These are phyloP conservation scores for Exophiala dermatitidis DNA, from an alignment of 2,329 filamentous ascomycete genomes.

Conservation along the genomic window DNA sequence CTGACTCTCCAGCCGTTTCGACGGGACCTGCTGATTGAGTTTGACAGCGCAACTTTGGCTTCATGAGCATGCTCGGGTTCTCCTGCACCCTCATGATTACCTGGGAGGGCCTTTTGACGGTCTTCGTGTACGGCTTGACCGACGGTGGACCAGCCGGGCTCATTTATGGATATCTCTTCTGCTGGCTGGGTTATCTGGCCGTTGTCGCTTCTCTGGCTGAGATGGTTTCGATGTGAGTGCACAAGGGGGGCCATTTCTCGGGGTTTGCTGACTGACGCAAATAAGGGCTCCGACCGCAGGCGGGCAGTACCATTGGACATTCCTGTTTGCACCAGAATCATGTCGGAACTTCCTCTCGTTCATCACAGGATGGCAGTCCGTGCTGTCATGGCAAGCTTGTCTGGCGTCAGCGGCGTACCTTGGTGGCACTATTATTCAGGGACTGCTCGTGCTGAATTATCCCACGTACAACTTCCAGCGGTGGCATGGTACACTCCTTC, in stretches of 20 bases:
- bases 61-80: constrained; percentile 29
- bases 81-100: constrained; percentile 28
- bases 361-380: constrained; percentile 38
- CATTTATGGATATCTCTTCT: constrained; percentile 32
- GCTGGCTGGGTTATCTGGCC: constrained; percentile 29
- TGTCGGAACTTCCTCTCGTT: constrained; percentile 25
- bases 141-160: constrained; percentile 33
- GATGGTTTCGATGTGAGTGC: constrained; percentile 32
- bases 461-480: constrained; percentile 35
- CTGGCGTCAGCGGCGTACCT: constrained; percentile 40
- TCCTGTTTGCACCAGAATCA: constrained; percentile 24
- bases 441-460: constrained; percentile 38
- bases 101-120: constrained; percentile 28
- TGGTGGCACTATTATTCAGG: constrained; percentile 41
- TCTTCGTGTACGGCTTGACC: constrained; percentile 17
- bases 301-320: constrained; percentile 37
- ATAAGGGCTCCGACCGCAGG: constrained; percentile 32
- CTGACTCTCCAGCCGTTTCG: neutral
- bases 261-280: constrained; percentile 1
- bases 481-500: constrained; percentile 47
- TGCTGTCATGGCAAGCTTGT: constrained; percentile 42
- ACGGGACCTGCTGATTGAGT: constrained; percentile 2
- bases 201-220: constrained; percentile 31
- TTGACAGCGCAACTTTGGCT: constrained; percentile 27
- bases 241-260: neutral